Evolutionary conservation across 148 eudicot genomes (phyloP).

Genomic region (Drosera capensis): DNA sequence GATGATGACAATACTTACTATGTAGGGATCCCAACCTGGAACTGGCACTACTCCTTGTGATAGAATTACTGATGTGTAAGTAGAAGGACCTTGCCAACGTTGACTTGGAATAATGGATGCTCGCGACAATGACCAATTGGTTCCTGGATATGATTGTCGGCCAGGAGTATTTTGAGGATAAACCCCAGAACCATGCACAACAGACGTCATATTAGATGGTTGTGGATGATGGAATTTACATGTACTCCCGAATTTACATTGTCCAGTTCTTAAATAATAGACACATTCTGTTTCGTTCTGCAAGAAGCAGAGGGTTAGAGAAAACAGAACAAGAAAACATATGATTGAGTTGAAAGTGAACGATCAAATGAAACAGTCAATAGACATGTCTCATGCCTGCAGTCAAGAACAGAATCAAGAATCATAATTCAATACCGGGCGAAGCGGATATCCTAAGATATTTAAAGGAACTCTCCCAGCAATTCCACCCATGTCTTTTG

Average conservation of each 20-base stretch:
- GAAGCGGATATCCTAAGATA: conserved; percentile 89
- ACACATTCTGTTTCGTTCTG: conserved; percentile 82
- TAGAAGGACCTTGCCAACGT: conserved; percentile 89
- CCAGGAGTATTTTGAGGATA: conserved; percentile 81
- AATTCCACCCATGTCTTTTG: conserved; percentile 85
- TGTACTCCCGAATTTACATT: conserved; percentile 86
- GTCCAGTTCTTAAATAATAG: conserved; percentile 86
- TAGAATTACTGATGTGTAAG: conserved; percentile 59
- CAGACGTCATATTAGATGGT: conserved; percentile 57
- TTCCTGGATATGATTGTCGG: conserved; percentile 68
- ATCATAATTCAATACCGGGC: conserved; percentile 39
- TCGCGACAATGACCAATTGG: conserved; percentile 69
- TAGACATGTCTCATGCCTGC: neutral
- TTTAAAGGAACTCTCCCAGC: conserved; percentile 75
- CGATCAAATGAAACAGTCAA: neutral
- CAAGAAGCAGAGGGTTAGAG: neutral
- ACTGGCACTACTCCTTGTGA: conserved; percentile 83
- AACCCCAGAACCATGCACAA: conserved; percentile 69
- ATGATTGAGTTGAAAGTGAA: neutral
- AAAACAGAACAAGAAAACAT: neutral
- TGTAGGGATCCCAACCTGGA: conserved; percentile 75
- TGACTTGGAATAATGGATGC: conserved; percentile 58
- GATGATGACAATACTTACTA: conserved; percentile 42
- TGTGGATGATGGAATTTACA: conserved; percentile 97
- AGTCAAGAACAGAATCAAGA: conserved; percentile 1